Evolutionary conservation across 805 yeast genomes (phyloP), one percentile per base, ranked within the genome.

Genomic region (Metschnikowia bowlesiae): DNA sequence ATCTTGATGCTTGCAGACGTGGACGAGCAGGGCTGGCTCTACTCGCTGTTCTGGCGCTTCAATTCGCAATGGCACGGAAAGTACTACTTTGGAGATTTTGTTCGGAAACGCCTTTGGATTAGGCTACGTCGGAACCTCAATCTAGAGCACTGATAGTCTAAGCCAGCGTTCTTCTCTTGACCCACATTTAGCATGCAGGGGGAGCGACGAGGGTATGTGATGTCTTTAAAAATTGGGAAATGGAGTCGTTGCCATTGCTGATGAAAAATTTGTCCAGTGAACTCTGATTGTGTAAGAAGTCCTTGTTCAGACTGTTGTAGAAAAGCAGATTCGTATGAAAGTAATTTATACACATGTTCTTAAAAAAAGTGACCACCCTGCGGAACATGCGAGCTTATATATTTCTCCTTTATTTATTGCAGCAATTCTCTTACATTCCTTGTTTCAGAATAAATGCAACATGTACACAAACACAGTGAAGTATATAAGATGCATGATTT

Each of bases 1-100:
- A 84, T 85, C 2, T 74, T 84, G 51, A 84, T 88, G 92, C 64
- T 73, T 39, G 68, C 71, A 38, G 89, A 86, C 60, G 85, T 81
- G 18, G 96, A 87, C 63, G 91, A 86, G 58, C 87, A 84, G 60
- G 96, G 96, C n/a, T 87, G 96, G 96, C 63, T 76, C 32, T 88
- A 87, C 60, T 74, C 86, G 50, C 70, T 79, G 66, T 56, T 74
- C 26, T 52, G 58, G 56, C 28, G 61, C 64, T 42, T 50, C 9
- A 41, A 22, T 13, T 14, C 48, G n/a, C 56, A 60, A 39, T 87
- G 96, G 96, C 80, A 82, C 57, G 88, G 87, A 3, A 80, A 78
- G 59, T 72, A 75, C 43, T 71, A 73, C 54, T 69, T 78, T 52
- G 84, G 86, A 1, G 78, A 83, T 51, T 78, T 81, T 62, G 87